These are phyloP conservation scores for Gossypium rotundifolium DNA, from an alignment of 345 rosid genomes.

Conservation along the genomic window DNA sequence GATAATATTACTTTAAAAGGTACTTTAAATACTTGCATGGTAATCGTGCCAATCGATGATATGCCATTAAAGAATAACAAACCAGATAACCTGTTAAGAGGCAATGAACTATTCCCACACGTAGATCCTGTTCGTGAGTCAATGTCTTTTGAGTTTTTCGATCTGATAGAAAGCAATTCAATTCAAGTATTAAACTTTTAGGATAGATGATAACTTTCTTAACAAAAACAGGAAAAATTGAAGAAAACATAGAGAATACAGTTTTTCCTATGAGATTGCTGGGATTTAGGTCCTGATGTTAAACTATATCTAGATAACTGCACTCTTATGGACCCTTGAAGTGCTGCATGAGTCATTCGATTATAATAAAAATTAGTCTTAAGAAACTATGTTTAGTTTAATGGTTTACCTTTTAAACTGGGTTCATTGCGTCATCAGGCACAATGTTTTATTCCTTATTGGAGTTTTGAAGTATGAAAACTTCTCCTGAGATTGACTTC, in stretches of 20 bases:
- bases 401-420: conserved; percentile 32
- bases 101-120: conserved; percentile 15
- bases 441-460: conserved; percentile 17
- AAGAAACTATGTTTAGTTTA: conserved; percentile 14
- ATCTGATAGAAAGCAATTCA: conserved; percentile 1
- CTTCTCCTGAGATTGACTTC: conserved; percentile 27
- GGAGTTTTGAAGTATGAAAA: conserved; percentile 14
- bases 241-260: background rate
- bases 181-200: background rate
- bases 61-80: conserved; percentile 3
- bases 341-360: conserved; percentile 35
- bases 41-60: conserved; percentile 7
- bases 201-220: background rate
- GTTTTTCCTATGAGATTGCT: conserved; percentile 3
- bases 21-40: conserved; percentile 2
- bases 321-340: conserved; percentile 15
- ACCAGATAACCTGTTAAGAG: background rate
- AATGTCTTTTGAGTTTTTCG: background rate
- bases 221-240: background rate
- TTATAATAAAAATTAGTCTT: conserved; percentile 13
- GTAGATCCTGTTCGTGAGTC: background rate
- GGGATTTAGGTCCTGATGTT: conserved; percentile 30
- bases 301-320: conserved; percentile 5
- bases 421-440: conserved; percentile 25
- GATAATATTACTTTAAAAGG: background rate